Evolutionary conservation across 192 early-diverging fungal species (phyloP).

Genomic region (Lunasporangiospora selenospora): DNA sequence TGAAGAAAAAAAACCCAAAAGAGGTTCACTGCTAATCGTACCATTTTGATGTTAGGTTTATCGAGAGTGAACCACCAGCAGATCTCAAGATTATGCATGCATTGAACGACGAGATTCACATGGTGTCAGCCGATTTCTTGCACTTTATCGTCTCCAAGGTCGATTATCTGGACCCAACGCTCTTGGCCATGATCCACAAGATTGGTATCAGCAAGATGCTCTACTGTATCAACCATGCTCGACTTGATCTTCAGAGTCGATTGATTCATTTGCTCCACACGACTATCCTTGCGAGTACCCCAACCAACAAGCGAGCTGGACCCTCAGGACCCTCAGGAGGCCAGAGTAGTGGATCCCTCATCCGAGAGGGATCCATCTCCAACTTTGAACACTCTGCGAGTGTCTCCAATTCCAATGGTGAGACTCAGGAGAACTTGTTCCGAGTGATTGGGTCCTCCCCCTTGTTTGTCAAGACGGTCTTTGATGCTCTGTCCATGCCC

Average conservation of each 20-base stretch:
- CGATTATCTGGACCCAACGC: constrained; percentile 56
- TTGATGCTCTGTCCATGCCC: constrained; percentile 61
- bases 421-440: constrained; percentile 31
- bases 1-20: too few relatives aligned
- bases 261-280: constrained; percentile 62
- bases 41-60: constrained; percentile 28
- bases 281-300: constrained; percentile 33
- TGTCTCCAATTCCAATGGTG: background rate
- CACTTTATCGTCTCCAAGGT: constrained; percentile 59
- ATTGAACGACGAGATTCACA: constrained; percentile 60
- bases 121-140: constrained; percentile 64
- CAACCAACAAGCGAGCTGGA: background rate
- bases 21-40: constrained; percentile 10
- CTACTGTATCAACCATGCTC: constrained; percentile 56
- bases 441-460: constrained; percentile 47
- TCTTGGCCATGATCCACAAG: constrained; percentile 59
- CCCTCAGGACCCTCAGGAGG: background rate
- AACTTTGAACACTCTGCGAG: constrained; percentile 11
- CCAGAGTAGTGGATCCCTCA: constrained; percentile 5
- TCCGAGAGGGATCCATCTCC: constrained; percentile 21
- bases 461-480: constrained; percentile 62
- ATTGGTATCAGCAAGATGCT: constrained; percentile 61
- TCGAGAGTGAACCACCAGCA: constrained; percentile 51
- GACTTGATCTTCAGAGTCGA: constrained; percentile 65
- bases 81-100: constrained; percentile 30